Base-by-base conservation (phyloP, 1,139 yeast genomes). In the Yamadazyma trypodendri region DNA sequence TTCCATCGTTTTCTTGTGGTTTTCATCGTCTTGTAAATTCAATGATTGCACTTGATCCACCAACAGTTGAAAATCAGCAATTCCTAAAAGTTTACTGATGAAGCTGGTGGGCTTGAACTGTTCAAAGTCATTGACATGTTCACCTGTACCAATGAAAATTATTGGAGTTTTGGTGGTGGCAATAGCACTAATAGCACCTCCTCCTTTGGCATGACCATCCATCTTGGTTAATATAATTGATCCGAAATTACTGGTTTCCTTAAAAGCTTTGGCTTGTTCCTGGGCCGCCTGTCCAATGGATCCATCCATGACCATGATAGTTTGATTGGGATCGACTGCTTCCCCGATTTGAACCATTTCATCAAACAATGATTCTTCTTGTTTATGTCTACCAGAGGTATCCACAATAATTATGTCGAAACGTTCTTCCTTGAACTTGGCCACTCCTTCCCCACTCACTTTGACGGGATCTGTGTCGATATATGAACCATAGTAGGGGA, bases 201-300 rank as follows among this genome's bases (percentile, higher is more conserved):
- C 98, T 59, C 98, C 98, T 64, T 86, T 92, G 28, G 98, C 98
- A 57, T 92, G 97, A 34, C 98, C 98, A 61, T 92, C 98, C 95
- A 92, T 84, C 61, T 92, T 92, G 21, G 98, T 92, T 58, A 92
- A 75, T 44, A 92, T 85, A 48, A 92, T 92, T 18, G 97, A 90
- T 55, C 98, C 98, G 56, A 92, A 92, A 55, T 92, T 81, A 3
- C 97, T 75, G 30, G 92, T 79, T 39, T 89, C 97, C 61, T 92
- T 92, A 68, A 92, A 92, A 2, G 98, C 98, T 54, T 75, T 77
- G 6, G 96, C 89, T 65, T 92, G 98, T 6, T 85, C 76, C 65
- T 92, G 97, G 1, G 98, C 98, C 5, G 97, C 97, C 65, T 92
- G 98, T 58, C 98, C 98, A 47, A 92, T 92, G 3, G 96, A 81